A percentile compares a stretch with the other conserved stretches of the same genome.
Conservation (phyloP, 768 basidiomycete species). For the Nidularia sp. region DNA sequence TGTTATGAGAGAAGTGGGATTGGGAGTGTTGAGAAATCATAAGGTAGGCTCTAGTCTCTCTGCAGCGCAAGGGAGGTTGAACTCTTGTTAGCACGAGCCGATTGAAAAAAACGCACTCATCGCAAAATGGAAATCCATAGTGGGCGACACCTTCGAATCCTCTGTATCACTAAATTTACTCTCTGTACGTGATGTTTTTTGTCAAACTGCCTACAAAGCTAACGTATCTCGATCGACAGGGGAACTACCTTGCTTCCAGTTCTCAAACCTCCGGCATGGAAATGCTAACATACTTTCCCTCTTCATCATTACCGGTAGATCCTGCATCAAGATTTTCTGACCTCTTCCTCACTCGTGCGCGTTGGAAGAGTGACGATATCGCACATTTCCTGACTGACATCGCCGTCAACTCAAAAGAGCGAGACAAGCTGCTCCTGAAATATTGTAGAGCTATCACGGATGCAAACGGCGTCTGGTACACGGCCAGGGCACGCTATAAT, state of each 20-base stretch:
- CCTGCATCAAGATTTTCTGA: conserved; percentile 82
- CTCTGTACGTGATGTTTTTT: conserved; percentile 41
- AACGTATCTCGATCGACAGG: conserved; percentile 37
- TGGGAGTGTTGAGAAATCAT: conserved; percentile 64
- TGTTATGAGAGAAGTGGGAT: conserved; percentile 71
- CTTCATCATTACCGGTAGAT: conserved; percentile 68
- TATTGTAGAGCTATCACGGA: conserved; percentile 79
- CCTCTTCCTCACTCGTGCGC: conserved; percentile 75
- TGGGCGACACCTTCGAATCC: conserved; percentile 75
- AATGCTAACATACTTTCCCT: conserved; percentile 70
- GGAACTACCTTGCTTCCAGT: conserved; percentile 60
- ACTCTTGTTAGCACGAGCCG: conserved; percentile 46
- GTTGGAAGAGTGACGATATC: conserved; percentile 81
- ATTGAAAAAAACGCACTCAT: conserved; percentile 56
- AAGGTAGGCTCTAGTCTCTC: conserved; percentile 30
- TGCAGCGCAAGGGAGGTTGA: too few species aligned
- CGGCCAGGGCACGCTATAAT: conserved; percentile 60
- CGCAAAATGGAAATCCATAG: conserved; percentile 61
- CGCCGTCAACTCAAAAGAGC: conserved; percentile 78
- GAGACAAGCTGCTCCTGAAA: conserved; percentile 85
- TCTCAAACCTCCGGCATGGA: conserved; percentile 15
- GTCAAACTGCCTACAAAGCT: neutral
- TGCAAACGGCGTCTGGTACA: conserved; percentile 67
- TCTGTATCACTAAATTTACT: conserved; percentile 62
- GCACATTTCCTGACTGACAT: conserved; percentile 79